Evolutionary conservation across 1,284 basidiomycete genomes (phyloP), one percentile per base, ranked within the genome.

Genomic region (Trichosporon asahii): DNA sequence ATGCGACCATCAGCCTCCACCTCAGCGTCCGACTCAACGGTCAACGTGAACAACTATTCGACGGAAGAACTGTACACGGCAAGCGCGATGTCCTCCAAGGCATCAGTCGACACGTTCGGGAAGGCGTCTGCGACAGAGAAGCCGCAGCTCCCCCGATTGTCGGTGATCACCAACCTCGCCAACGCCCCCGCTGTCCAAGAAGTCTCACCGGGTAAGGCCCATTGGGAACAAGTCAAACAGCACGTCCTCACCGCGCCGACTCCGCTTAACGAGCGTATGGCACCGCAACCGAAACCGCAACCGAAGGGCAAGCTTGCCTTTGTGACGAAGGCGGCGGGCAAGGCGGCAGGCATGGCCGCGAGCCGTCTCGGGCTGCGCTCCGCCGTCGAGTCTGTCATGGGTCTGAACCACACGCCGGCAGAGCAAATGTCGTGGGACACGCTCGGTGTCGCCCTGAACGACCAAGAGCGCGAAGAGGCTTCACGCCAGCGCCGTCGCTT

Each of bases 201-300:
- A 14, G 57, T 61, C 4, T 79, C 78, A 0, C 81, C 81, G 2
- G 75, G 78, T 27, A 70, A 80, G 66, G 75, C 75, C 65, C 81
- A 81, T 67, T 82, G 81, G 81, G 76, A 80, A 49, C 79, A 81
- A 60, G 80, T 82, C 61, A 75, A 79, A 14, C 57, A 74, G 11
- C 78, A 80, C 67, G 78, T 82, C 15, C 68, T 81, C 7, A n/a
- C 55, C 9, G 76, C 72, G 0, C 77, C 79, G 1, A 74, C 78
- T 4, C 77, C 77, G 3, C 65, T 69, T 8, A 77, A 78, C 57
- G 79, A 79, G 65, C 68, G 70, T 23, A 8, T 69, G 29, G n/a
- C 2, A 25, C 61, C 0, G 15, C 31, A 65, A 63, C 11, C 67
- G 33, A 23, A 15, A 29, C n/a, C n/a, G 37, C 18, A 79, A 75